phyloP scores from a whole-genome alignment of 495 filamentous ascomycete species.

The Aspergillus panamensis region DNA sequence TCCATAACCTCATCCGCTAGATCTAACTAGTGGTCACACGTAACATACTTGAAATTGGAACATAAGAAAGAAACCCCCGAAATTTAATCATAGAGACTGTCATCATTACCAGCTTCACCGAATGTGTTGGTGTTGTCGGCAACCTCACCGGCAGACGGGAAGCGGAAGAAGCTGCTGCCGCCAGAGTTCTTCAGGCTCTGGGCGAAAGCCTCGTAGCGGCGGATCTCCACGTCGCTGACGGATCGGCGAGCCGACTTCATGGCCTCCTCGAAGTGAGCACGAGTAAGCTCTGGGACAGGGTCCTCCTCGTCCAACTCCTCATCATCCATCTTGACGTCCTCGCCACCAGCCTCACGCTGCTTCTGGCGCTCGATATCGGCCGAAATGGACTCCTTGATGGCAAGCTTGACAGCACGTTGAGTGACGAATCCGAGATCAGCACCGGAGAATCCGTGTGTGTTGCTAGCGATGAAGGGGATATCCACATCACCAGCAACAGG shows the following conservation, averaged over 20 bases:
- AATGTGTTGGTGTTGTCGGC: constrained; percentile 59
- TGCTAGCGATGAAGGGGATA: constrained; percentile 86
- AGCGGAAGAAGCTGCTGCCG: constrained; percentile 94
- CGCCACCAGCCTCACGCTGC: constrained; percentile 81
- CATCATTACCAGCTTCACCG: constrained; percentile 81
- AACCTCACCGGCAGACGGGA: constrained; percentile 70
- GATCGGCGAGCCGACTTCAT: constrained; percentile 92
- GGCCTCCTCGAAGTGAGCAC: constrained; percentile 96
- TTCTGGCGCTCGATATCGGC: constrained; percentile 84
- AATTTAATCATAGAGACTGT: constrained; percentile 72
- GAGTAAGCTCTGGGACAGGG: constrained; percentile 93
- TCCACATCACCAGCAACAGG: constrained; percentile 86
- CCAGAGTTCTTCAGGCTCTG: constrained; percentile 98
- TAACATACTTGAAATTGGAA: constrained; percentile 21
- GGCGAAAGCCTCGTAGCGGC: constrained; percentile 95
- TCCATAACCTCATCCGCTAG: constrained; percentile 16
- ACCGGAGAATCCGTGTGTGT: constrained; percentile 98
- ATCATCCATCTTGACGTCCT: constrained; percentile 69
- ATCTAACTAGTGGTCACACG: constrained; percentile 25
- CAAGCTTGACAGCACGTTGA: constrained; percentile 97
- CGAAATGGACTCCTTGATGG: constrained; percentile 95
- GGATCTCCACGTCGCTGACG: constrained; percentile 93
- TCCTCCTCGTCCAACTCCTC: constrained; percentile 80
- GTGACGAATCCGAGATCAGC: constrained; percentile 99
- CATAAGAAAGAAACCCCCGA: constrained; percentile 19